Evolutionary conservation across 2,329 filamentous ascomycete species (phyloP), one percentile per base, ranked within the genome.

Genomic region (Clarireedia paspali): DNA sequence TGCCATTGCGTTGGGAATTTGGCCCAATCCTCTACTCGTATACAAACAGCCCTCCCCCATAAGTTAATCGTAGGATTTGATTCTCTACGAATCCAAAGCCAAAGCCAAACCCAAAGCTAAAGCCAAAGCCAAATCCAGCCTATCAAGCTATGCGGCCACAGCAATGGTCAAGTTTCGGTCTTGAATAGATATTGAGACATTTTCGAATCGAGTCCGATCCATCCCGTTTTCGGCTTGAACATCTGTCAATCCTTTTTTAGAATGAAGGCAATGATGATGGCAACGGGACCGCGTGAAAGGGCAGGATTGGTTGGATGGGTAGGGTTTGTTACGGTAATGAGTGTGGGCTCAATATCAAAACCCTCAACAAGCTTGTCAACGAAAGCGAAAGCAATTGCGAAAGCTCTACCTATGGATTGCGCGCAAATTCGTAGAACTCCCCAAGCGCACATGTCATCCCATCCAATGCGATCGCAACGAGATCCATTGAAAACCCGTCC

Each of bases 391-490:
- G 27, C 39, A 26, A 47, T 53, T 42, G n/a, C 46, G 27, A 30
- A 24, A 53, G 26, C 45, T 47, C 34, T 20, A 15, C 34, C 49
- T 30, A 38, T 24, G 15, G 23, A 17, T 38, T 53, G 44, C 48
- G 52, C 53, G 49, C 57, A 62, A 54, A 52, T 52, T 52, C 56
- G 57, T 59, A 47, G 58, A 47, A 38, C 50, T 50, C 47, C 56
- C 59, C 59, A 48, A 63, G 62, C 59, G 60, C 56, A 63, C 61
- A 53, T 59, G 59, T 62, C 15, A 38, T 38, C 36, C 39, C 14
- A 42, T 20, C 39, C 39, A 42, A 53, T 62, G 46, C 52, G 55
- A 59, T 50, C 53, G 30, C 49, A 48, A 58, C 45, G 50, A 57
- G 49, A 58, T 57, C 46, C 36, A 49, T 54, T 9, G 38, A 23